Conservation (phyloP, 2,329 filamentous ascomycete species). For the Scopulariopsis brevicaulis region DNA sequence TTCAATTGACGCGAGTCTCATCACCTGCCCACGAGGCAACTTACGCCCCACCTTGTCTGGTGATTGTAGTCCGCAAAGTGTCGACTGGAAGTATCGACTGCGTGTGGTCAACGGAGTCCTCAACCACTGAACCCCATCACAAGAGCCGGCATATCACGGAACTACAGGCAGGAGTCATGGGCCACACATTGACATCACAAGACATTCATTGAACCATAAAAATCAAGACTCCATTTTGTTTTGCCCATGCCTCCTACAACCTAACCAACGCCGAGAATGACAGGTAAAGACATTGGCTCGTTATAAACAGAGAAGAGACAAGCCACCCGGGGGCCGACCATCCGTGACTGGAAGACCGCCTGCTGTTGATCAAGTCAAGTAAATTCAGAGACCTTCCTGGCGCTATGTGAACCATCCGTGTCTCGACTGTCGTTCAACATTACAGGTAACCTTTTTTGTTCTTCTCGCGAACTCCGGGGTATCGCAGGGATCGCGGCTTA, state of each 20-base stretch:
- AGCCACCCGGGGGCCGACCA: neutral
- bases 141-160: no score
- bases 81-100: no score
- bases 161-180: neutral
- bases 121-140: no score
- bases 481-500: conserved; percentile 34
- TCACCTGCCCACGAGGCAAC: neutral
- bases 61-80: no score
- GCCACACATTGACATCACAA: neutral
- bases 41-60: neutral
- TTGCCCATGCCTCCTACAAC: conserved; percentile 4
- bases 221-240: conserved; percentile 4
- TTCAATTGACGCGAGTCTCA: neutral
- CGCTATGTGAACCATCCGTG: neutral
- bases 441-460: conserved; percentile 6
- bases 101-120: no score
- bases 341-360: neutral
- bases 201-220: neutral
- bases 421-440: neutral
- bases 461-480: neutral
- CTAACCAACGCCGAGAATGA: conserved; percentile 1
- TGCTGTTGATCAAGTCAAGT: neutral
- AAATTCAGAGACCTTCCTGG: neutral
- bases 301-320: neutral
- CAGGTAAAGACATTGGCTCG: neutral